Conservation (phyloP, 2,329 filamentous ascomycete genomes). For the Decorospora gaudefroyi region DNA sequence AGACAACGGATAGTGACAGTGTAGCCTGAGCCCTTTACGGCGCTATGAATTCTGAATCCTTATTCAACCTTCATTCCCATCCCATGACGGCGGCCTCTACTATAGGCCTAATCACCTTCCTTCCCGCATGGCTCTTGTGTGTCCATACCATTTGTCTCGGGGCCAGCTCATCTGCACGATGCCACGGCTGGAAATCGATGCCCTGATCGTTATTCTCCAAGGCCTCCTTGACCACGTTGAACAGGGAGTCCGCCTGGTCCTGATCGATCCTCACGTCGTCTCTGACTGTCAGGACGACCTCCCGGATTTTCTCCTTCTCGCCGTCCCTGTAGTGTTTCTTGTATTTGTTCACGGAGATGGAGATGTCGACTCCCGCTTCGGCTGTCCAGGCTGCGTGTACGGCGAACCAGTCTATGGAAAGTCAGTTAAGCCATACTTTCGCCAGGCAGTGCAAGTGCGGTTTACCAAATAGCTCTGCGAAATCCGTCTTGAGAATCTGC, state of each 20-base stretch:
- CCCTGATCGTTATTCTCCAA: constrained; percentile 48
- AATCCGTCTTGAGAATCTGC: constrained; percentile 54
- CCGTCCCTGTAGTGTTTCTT: constrained; percentile 47
- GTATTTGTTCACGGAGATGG: constrained; percentile 54
- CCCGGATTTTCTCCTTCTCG: constrained; percentile 55
- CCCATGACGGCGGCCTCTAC: constrained; percentile 52
- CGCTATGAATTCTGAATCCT: too few species aligned
- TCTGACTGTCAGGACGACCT: constrained; percentile 53
- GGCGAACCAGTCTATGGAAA: constrained; percentile 50
- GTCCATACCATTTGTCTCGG: constrained; percentile 55
- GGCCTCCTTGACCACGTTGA: constrained; percentile 49
- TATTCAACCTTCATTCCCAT: constrained; percentile 47
- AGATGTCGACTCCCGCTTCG: constrained; percentile 52
- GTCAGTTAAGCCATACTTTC: not conserved
- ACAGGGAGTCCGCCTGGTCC: constrained; percentile 51
- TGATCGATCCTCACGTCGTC: constrained; percentile 54
- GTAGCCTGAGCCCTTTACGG: too few species aligned
- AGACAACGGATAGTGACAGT: not conserved
- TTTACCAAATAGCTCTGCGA: constrained; percentile 50
- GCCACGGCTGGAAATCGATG: constrained; percentile 52
- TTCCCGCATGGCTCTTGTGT: constrained; percentile 48
- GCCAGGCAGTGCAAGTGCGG: not conserved
- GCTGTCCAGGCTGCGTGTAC: constrained; percentile 56
- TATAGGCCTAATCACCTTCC: constrained; percentile 54
- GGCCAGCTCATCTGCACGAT: constrained; percentile 50